Evolutionary conservation across 2,329 filamentous ascomycete genomes (phyloP), one percentile per base, ranked within the genome.

Genomic region (Magnaporthiopsis poae): DNA sequence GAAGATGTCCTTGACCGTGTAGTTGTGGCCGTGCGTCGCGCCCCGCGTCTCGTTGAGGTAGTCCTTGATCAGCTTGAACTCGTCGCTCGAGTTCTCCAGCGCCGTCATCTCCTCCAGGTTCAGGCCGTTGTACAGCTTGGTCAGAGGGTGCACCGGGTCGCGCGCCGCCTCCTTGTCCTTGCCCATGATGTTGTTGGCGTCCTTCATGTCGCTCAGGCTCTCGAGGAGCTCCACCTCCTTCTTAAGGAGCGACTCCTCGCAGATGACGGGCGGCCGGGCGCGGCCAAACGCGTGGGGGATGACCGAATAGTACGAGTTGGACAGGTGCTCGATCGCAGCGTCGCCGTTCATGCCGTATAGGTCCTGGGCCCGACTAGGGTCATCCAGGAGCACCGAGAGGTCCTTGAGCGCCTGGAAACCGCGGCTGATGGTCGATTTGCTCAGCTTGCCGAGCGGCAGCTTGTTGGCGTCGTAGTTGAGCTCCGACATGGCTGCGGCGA

Each of bases 271-370:
- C 0, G 91, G 90, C 0, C 88, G 82, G 61, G 85, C 84, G 39
- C 91, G 88, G 11, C 91, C 90, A 75, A 95, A 94, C 39, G 80
- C 84, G 73, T 96, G 92, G 0, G 92, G 92, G 68, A 96, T 96
- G 60, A 90, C 79, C 0, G 89, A 90, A 75, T 93, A 95, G 77
- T 91, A 96, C 13, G 82, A 79, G 72, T 96, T 93, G 39, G 91
- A 93, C 2, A 94, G 78, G 0, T 84, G 74, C 70, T 90, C 86
- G 1, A 83, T 81, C 0, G 86, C 84, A 0, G 69, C 61, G 7
- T 65, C 31, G 35, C 79, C 74, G 2, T 68, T 68, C 60, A 73
- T 79, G 29, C 59, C 63, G 72, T 86, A 83, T 60, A 78, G 73
- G 13, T 77, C 75, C 0, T 71, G 66, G 0, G 85, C 84, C 0